Conservation (phyloP, 106 monocot genomes). For the Chionographis japonica region DNA sequence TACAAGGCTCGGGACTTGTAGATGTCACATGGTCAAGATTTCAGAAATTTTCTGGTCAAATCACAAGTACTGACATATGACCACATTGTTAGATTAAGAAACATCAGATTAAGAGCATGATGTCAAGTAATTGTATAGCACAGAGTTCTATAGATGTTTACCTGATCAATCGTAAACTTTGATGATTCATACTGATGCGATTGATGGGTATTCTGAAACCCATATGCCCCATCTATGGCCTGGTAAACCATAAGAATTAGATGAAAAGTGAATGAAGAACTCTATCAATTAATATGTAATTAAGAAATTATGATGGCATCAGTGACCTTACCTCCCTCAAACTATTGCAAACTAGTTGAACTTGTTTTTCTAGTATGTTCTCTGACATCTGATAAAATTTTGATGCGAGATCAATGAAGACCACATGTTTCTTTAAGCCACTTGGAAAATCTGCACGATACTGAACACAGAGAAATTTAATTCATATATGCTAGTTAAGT, state of each 20-base stretch:
- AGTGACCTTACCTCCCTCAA: slow-evolving; percentile 63
- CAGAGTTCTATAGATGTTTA: slow-evolving; percentile 14
- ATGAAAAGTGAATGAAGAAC: too few relatives aligned
- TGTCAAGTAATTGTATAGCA: neutral
- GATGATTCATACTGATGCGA: slow-evolving; percentile 67
- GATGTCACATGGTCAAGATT: too few relatives aligned
- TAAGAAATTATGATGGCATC: too few relatives aligned
- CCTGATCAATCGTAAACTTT: slow-evolving; percentile 83
- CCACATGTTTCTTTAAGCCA: slow-evolving; percentile 58
- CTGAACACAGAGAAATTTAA: slow-evolving; percentile 36
- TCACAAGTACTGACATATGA: neutral
- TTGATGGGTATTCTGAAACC: slow-evolving; percentile 93
- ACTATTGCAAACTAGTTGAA: slow-evolving; percentile 50
- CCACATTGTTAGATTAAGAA: neutral
- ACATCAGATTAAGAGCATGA: too few relatives aligned
- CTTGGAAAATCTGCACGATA: slow-evolving; percentile 84
- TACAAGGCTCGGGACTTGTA: too few relatives aligned
- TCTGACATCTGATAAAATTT: slow-evolving; percentile 71
- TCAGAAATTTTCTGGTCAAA: neutral
- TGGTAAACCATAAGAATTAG: slow-evolving; percentile 16
- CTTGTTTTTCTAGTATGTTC: slow-evolving; percentile 61
- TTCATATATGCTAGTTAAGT: slow-evolving; percentile 1
- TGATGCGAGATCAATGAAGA: slow-evolving; percentile 76
- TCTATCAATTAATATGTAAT: too few relatives aligned
- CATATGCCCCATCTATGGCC: slow-evolving; percentile 88